Conservation (phyloP, 805 yeast species). For the Kodamaea hsintzibuensis region DNA sequence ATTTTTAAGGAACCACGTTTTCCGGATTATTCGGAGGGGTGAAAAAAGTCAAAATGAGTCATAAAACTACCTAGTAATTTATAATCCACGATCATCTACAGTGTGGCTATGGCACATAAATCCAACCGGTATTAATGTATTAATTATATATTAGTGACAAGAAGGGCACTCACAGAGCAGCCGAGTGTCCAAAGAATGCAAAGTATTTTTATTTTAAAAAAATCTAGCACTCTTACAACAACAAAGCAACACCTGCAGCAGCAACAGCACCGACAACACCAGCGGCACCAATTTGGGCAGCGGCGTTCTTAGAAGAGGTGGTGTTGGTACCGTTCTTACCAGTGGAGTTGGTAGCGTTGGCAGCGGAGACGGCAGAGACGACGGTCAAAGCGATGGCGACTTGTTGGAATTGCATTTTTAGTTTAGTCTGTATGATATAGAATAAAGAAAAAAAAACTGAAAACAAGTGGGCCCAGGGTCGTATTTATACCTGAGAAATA, state of each 20-base stretch:
- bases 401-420: slow-evolving; percentile 29
- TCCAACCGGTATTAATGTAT: slow-evolving; percentile 2
- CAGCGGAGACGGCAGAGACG: slow-evolving; percentile 30
- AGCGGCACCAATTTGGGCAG: slow-evolving; percentile 29
- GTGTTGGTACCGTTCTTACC: slow-evolving; percentile 12
- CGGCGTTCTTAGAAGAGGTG: slow-evolving; percentile 19
- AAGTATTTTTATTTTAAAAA: background rate
- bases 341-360: slow-evolving; percentile 19
- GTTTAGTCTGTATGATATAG: background rate
- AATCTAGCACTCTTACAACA: slow-evolving; percentile 21
- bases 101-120: background rate
- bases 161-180: slow-evolving; percentile 2
- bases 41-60: background rate
- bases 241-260: slow-evolving; percentile 32
- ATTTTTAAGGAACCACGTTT: background rate
- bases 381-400: slow-evolving; percentile 30
- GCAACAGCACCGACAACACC: slow-evolving; percentile 34
- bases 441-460: background rate
- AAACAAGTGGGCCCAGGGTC: background rate
- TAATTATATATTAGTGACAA: slow-evolving; percentile 1
- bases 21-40: slow-evolving; percentile 1
- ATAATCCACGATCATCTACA: too few relatives aligned
- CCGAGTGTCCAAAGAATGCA: slow-evolving; percentile 1
- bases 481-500: background rate
- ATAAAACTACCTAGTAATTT: background rate